Conservation (phyloP, 1,284 basidiomycete genomes). For the Austroboletus sp. region DNA sequence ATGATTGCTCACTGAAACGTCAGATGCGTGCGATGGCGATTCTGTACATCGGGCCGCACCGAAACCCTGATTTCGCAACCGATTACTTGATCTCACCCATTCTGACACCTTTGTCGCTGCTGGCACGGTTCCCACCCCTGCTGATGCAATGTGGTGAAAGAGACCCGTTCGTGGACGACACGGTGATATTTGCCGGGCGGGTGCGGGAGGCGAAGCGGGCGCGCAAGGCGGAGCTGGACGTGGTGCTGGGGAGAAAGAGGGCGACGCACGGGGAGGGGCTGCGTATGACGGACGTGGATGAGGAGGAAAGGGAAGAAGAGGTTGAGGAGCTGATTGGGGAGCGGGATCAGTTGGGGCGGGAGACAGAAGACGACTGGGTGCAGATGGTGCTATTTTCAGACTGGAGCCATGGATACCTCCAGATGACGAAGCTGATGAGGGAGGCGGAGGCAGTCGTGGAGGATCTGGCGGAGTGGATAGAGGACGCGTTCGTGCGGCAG, state of each 20-base stretch:
- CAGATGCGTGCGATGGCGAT: slow-evolving; percentile 99
- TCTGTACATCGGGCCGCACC: slow-evolving; percentile 88
- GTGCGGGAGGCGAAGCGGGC: slow-evolving; percentile 86
- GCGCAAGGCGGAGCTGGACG: slow-evolving; percentile 62
- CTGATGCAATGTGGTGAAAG: slow-evolving; percentile 92
- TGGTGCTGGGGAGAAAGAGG: slow-evolving; percentile 50
- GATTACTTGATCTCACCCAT: slow-evolving; percentile 96
- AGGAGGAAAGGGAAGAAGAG: slow-evolving; percentile 29
- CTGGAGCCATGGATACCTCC: slow-evolving; percentile 91
- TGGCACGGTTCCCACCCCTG: slow-evolving; percentile 89
- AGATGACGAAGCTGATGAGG: slow-evolving; percentile 84
- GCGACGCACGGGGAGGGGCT: slow-evolving; percentile 51
- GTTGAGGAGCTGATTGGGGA: slow-evolving; percentile 47
- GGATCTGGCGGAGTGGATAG: slow-evolving; percentile 91
- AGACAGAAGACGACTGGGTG: slow-evolving; percentile 91
- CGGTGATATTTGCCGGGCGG: slow-evolving; percentile 88
- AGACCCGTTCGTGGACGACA: slow-evolving; percentile 94
- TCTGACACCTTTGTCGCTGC: slow-evolving; percentile 73
- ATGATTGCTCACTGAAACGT: slow-evolving; percentile 10
- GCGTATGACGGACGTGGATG: slow-evolving; percentile 37
- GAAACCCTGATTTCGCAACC: slow-evolving; percentile 86
- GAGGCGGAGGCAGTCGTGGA: slow-evolving; percentile 79
- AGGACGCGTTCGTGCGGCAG: slow-evolving; percentile 60
- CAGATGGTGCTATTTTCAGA: slow-evolving; percentile 86
- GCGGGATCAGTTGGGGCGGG: slow-evolving; percentile 51